Evolutionary conservation across 2,329 filamentous ascomycete species (phyloP), one percentile per base, ranked within the genome.

Genomic region (Ceratocystis eucalypticola): DNA sequence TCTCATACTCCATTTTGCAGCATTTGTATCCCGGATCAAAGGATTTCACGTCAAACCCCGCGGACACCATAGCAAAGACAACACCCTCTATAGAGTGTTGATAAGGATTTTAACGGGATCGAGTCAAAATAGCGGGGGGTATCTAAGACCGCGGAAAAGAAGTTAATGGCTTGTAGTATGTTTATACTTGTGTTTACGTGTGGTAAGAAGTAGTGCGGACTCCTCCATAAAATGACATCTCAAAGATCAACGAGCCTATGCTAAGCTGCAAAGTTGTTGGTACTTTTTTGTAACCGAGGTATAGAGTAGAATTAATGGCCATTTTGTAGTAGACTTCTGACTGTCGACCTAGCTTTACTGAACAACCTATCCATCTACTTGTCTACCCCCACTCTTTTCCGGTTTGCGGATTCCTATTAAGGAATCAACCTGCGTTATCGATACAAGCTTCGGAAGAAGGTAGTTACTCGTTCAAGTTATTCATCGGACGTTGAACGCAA

Each of bases 371-470:
- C 37, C 37, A 41, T 41, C 3, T 41, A 15, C 6, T 25, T 20
- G 48, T n/a, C n/a, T n/a, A 53, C 22, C 48, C 22, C 55, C 55
- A 59, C 28, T 59, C 15, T 59, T 59, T 59, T 59, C 55, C 55
- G 55, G 55, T 30, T 57, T n/a, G 25, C 53, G 25, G 53, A 30
- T 33, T 50, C 20, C n/a, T 10, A 10, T 57, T 5, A 59, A 37
- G 55, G 55, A 59, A 59, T 15, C 25, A 57, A 59, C 12, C 55
- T 37, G 55, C 55, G 55, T 59, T 59, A 59, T 59, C 55, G 55
- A 59, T 59, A 59, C 45, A 63, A 41, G 15, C 44, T 37, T 63
- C 62, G 15, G 37, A 59, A 59, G 55, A 59, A 33, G 33, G 55
- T 41, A 63, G 46, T 48, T 63, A 7, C 61, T 41, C 44, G 46